Percentiles rank a stretch among this genome's conserved stretches.
phyloP scores from a whole-genome alignment of 164 flowering plant genomes.

The Aristolochia californica region DNA sequence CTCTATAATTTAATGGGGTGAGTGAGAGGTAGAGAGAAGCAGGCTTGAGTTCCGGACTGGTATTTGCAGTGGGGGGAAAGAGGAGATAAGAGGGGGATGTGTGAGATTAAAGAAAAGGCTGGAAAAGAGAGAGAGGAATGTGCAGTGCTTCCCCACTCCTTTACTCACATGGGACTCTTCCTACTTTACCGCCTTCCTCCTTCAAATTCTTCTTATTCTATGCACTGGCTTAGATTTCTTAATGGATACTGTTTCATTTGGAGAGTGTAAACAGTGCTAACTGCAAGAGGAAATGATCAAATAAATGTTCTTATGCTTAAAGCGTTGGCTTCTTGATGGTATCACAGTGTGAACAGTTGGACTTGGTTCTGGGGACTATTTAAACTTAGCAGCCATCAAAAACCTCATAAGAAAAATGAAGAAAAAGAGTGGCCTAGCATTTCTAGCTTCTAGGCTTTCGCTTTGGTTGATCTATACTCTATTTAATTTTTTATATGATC shows the following conservation, averaged over 20 bases:
- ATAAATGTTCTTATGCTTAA: no score
- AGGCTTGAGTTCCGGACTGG: background rate
- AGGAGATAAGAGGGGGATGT: background rate
- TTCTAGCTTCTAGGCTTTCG: no score
- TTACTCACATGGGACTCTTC: conserved; percentile 3
- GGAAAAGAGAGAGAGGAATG: conserved; percentile 1
- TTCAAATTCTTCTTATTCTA: conserved; percentile 2
- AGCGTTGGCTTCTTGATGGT: no score
- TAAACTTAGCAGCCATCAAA: no score
- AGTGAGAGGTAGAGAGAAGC: background rate
- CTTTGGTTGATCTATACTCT: no score
- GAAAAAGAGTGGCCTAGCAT: no score
- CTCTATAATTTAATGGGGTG: background rate
- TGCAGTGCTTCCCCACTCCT: conserved; percentile 3
- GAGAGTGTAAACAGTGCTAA: background rate
- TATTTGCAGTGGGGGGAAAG: background rate
- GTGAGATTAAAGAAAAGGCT: conserved; percentile 4
- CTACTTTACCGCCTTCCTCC: conserved; percentile 5
- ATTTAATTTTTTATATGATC: no score
- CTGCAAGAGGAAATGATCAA: background rate
- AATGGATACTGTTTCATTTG: background rate
- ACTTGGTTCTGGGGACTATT: no score
- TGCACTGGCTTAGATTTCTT: background rate
- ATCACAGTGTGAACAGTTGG: no score
- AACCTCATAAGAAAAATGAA: no score